Evolutionary conservation across 768 basidiomycete genomes (phyloP).

Genomic region (Rhizopogon rudus): DNA sequence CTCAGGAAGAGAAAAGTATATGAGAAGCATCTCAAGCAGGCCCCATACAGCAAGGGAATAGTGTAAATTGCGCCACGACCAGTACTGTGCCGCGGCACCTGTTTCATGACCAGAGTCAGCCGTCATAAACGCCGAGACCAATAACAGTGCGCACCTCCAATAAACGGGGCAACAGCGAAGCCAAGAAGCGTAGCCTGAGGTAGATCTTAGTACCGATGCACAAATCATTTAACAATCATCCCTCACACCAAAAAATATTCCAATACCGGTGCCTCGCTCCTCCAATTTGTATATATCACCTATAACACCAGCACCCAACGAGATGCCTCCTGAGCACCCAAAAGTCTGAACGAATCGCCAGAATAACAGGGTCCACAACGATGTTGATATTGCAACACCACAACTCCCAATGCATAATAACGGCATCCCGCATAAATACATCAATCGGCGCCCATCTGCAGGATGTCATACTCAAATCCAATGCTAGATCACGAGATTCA

Average conservation of each 20-base stretch:
- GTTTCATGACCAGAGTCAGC: neutral
- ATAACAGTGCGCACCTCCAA: conserved; percentile 34
- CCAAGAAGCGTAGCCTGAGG: conserved; percentile 39
- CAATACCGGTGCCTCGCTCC: conserved; percentile 45
- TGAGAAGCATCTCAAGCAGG: conserved; percentile 30
- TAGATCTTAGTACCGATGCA: neutral
- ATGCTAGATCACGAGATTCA: conserved; percentile 3
- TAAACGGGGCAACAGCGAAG: conserved; percentile 50
- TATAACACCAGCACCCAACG: conserved; percentile 49
- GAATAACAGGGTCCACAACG: conserved; percentile 43
- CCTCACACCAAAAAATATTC: conserved; percentile 45
- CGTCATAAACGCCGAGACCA: neutral
- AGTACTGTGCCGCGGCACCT: conserved; percentile 46
- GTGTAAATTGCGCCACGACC: conserved; percentile 58
- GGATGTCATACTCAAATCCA: neutral
- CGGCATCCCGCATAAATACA: conserved; percentile 45
- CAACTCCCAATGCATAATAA: conserved; percentile 50
- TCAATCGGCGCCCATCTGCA: conserved; percentile 54
- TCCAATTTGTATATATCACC: conserved; percentile 58
- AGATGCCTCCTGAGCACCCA: conserved; percentile 48
- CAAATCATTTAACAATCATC: neutral
- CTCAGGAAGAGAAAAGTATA: conserved; percentile 47
- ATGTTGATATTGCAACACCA: conserved; percentile 45
- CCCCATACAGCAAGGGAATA: conserved; percentile 34
- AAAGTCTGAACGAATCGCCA: conserved; percentile 59